Base-by-base conservation (phyloP, 2,329 filamentous ascomycete species). In the Trichoderma sp. region DNA sequence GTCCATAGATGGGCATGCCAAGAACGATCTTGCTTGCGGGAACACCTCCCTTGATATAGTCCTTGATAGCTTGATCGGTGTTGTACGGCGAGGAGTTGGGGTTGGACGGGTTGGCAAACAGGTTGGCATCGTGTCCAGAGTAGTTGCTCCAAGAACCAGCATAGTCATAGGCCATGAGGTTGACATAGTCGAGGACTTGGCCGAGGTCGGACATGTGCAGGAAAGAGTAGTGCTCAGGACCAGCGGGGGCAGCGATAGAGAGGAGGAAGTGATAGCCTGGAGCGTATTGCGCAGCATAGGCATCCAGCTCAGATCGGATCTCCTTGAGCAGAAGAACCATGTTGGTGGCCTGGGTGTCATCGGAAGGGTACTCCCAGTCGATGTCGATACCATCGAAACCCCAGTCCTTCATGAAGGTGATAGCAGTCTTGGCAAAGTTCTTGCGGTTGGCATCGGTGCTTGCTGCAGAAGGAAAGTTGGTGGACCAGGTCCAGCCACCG, bases 401-500 rank as follows among this genome's bases (percentile, higher is more conserved):
- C 75, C 91, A 86, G 77, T 97, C 89, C 75, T 91, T 89, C 68
- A 97, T 84, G 65, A 96, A 79, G 8, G 84, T 79, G 0, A 94
- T 90, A 2, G 92, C 88, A 4, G 86, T 87, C 57, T 85, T 80
- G 6, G 93, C 93, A 79, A 97, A 97, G 1, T 74, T 86, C 43
- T 83, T 79, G 19, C 93, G 86, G 19, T 87, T 89, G 2, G 83
- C 79, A 0, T 85, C 84, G 0, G 89, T 91, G 70, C 87, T 88
- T 11, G 90, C 88, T 0, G 90, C 89, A 1, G 83, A 82, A 0
- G 91, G 84, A 76, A 97, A 95, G 78, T 93, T 92, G 73, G 85
- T 82, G 2, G 91, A 93, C 79, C 92, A 96, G 0, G 92, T 94
- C 91, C 91, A 96, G 35, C 94, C 93, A 59, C 94, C 94, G 72